A percentile compares a stretch with the other conserved stretches of the same genome.
phyloP scores from a whole-genome alignment of 1,284 basidiomycete genomes.

The Cutaneotrichosporon arboriforme region DNA sequence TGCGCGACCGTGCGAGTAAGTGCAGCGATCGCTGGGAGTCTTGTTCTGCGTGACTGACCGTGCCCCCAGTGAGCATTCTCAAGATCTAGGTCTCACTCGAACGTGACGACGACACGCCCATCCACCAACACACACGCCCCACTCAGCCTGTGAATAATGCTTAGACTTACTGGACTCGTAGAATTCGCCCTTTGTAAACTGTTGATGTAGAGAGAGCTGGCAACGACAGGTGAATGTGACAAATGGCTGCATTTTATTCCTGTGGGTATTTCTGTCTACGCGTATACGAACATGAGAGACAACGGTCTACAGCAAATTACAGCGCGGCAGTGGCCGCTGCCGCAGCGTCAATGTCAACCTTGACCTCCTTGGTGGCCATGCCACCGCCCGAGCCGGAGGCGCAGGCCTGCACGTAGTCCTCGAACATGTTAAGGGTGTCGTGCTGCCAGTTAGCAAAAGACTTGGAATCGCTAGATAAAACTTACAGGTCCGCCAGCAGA shows the following conservation, averaged over 20 bases:
- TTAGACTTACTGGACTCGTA: too few species aligned
- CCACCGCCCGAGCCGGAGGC: not conserved
- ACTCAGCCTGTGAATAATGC: too few species aligned
- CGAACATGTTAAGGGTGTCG: constrained; percentile 94
- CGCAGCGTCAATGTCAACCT: constrained; percentile 6
- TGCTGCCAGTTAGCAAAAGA: not conserved
- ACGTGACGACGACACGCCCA: too few species aligned
- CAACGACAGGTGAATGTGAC: not conserved
- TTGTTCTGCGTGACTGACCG: too few species aligned
- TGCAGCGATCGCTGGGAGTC: not conserved
- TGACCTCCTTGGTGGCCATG: constrained; percentile 2
- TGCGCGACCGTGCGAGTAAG: constrained; percentile 14
- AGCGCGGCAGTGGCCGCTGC: not conserved
- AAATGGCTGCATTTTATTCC: too few species aligned
- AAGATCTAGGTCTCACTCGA: too few species aligned
- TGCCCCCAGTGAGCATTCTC: constrained; percentile 16
- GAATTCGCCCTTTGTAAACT: too few species aligned
- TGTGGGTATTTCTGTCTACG: too few species aligned
- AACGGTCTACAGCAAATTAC: too few species aligned
- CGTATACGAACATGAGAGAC: too few species aligned
- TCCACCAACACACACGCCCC: too few species aligned
- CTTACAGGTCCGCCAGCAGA: constrained; percentile 58
- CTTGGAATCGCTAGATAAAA: not conserved
- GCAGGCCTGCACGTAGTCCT: constrained; percentile 69
- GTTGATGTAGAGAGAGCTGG: too few species aligned